These are phyloP conservation scores for Zygoascus meyerae DNA, from an alignment of 1,139 yeast species.

Conservation along the genomic window DNA sequence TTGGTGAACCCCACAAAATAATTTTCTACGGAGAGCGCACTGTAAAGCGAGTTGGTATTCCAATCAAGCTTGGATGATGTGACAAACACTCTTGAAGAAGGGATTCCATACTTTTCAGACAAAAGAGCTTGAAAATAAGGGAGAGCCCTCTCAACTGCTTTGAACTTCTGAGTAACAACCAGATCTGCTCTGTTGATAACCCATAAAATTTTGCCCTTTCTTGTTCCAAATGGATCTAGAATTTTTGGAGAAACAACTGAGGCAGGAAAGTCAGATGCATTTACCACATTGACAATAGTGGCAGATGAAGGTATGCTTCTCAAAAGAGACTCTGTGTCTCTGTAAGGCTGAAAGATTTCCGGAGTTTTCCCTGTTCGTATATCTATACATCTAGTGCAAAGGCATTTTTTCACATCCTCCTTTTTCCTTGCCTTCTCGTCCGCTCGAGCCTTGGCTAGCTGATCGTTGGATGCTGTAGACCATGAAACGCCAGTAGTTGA, in stretches of 20 bases:
- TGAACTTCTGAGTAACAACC: slow-evolving; percentile 37
- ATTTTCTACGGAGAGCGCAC: slow-evolving; percentile 40
- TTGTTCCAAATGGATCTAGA: slow-evolving; percentile 19
- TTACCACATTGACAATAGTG: slow-evolving; percentile 53
- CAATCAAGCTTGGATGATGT: slow-evolving; percentile 49
- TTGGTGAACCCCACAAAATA: slow-evolving; percentile 70
- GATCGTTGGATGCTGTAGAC: slow-evolving; percentile 5
- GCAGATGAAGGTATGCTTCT: slow-evolving; percentile 44
- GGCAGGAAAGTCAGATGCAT: slow-evolving; percentile 67
- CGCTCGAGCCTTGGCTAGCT: slow-evolving; percentile 9
- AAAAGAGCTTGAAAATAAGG: slow-evolving; percentile 46
- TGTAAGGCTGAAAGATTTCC: slow-evolving; percentile 17
- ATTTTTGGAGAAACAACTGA: slow-evolving; percentile 31
- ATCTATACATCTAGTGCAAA: slow-evolving; percentile 20
- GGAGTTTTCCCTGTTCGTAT: slow-evolving; percentile 13
- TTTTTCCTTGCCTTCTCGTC: slow-evolving; percentile 10
- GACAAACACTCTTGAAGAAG: slow-evolving; percentile 43
- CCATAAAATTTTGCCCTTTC: slow-evolving; percentile 38
- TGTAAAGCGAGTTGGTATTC: slow-evolving; percentile 41
- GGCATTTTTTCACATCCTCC: slow-evolving; percentile 13
- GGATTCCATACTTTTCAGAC: slow-evolving; percentile 37
- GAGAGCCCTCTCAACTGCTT: slow-evolving; percentile 37
- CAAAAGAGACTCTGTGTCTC: slow-evolving; percentile 27
- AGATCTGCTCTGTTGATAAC: slow-evolving; percentile 58
- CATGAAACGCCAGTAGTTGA: slow-evolving; percentile 13